A percentile compares a stretch with the other conserved stretches of the same genome.
Evolutionary conservation across 495 filamentous ascomycete genomes (phyloP).

Genomic region (Glonium stellatum): DNA sequence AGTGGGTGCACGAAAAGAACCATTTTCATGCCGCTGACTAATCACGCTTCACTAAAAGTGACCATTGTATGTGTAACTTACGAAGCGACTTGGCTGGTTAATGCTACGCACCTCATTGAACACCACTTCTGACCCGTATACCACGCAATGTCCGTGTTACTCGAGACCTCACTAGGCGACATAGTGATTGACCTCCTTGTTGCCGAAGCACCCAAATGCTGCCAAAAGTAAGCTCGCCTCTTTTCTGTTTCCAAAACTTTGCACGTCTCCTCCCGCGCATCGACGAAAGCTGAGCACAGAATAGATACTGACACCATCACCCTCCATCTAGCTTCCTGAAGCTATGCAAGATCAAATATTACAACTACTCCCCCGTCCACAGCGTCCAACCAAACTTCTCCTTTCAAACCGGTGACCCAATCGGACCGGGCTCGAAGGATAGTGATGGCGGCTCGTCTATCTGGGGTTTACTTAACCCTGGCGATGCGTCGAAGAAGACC

Average conservation of each 20-base stretch:
- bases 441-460: conserved; percentile 89
- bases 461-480: conserved; percentile 66
- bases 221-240: conserved; percentile 68
- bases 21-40: no score
- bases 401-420: conserved; percentile 89
- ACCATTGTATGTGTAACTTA: not conserved
- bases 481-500: conserved; percentile 62
- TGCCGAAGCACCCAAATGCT: conserved; percentile 78
- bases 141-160: conserved; percentile 62
- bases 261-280: conserved; percentile 21
- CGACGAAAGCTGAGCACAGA: conserved; percentile 34
- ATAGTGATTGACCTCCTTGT: conserved; percentile 87
- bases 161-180: conserved; percentile 88
- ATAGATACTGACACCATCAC: conserved; percentile 46
- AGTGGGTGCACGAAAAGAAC: no score
- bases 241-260: conserved; percentile 15
- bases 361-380: conserved; percentile 89
- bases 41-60: not conserved
- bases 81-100: not conserved
- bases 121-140: not conserved
- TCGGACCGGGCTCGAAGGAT: conserved; percentile 71
- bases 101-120: not conserved
- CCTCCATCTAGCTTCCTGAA: conserved; percentile 72
- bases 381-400: conserved; percentile 86
- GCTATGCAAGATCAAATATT: conserved; percentile 96